Base-by-base conservation (phyloP, 2,329 filamentous ascomycete species). In the Neurospora sp. region DNA sequence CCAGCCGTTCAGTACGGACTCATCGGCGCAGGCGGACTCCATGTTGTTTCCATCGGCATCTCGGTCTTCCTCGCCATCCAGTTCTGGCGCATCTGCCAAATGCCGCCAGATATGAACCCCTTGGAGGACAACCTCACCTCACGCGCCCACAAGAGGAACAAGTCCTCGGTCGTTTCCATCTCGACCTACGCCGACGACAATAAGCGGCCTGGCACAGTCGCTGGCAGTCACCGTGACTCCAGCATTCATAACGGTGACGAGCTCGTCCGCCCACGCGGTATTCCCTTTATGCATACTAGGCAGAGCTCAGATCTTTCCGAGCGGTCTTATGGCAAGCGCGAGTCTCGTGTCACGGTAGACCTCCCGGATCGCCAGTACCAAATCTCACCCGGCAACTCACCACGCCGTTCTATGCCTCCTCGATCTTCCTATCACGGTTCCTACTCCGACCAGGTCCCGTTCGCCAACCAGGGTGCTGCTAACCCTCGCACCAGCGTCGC, bases 21-120 rank as follows among this genome's bases (percentile, higher is more conserved):
- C 36, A 84, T 90, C 9, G 82, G 83, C 8, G 85, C 89, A 9
- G 90, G 86, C 13, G 88, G 85, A 1, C 78, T 97, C 23, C 93
- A 97, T 78, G 76, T 91, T 0, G 73, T 93, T 10, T 92, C 92
- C 1, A 80, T 96, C 1, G 79, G 83, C 19, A 82, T 96, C 42
- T 92, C 92, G 5, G 78, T 92, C 39, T 97, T 91, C 81, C 84
- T 98, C 36, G 88, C 89, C 17, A 78, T 92, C 68, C 87, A 91
- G 74, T 98, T 97, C 87, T 88, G 90, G 52, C 91, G 91, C 77
- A 97, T 98, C 76, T 85, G 89, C 5, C 84, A 85, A 23, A 86
- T 97, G 78, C 95, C 95, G 6, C 94, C 95, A 0, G 95, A 98
- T 77, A 93, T 97, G 91, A 98, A 98, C 78, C 95, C 95, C 1